Percentiles rank a stretch among this genome's conserved stretches.
Conservation (phyloP, 2,329 filamentous ascomycete species). For the Chrysosphaeria jannelii region DNA sequence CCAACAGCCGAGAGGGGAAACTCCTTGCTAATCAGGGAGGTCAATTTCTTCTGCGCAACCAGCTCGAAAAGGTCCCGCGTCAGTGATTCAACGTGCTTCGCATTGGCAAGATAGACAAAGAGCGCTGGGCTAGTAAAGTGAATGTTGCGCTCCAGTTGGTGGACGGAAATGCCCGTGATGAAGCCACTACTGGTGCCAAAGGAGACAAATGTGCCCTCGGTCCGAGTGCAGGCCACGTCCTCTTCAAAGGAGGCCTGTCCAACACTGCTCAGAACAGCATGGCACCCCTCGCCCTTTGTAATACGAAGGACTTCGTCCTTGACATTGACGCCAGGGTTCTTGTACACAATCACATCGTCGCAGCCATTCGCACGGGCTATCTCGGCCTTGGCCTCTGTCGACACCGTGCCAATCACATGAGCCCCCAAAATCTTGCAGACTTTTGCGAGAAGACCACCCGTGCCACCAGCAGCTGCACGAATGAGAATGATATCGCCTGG, state of each 20-base stretch:
- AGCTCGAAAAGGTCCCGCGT: too few relatives aligned
- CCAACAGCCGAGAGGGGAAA: too few relatives aligned
- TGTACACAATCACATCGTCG: slow-evolving; percentile 42
- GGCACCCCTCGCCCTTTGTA: background rate
- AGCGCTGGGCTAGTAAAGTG: too few relatives aligned
- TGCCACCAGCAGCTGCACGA: slow-evolving; percentile 63
- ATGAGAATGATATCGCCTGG: slow-evolving; percentile 29
- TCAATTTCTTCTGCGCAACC: too few relatives aligned
- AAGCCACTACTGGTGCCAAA: background rate
- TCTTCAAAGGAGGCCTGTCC: background rate
- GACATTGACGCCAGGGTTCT: slow-evolving; percentile 22
- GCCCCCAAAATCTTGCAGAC: slow-evolving; percentile 44
- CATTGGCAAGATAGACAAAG: too few relatives aligned
- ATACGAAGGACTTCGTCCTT: background rate
- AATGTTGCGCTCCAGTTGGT: too few relatives aligned
- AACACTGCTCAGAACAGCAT: background rate
- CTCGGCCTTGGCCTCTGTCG: slow-evolving; percentile 39
- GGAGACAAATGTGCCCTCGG: background rate
- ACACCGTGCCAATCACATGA: slow-evolving; percentile 51
- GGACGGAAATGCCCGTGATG: too few relatives aligned
- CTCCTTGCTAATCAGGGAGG: too few relatives aligned
- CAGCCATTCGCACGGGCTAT: slow-evolving; percentile 43
- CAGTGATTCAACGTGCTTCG: too few relatives aligned
- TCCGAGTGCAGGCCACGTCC: background rate
- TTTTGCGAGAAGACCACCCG: slow-evolving; percentile 48